A percentile compares a stretch with the other conserved stretches of the same genome.
Conservation (phyloP, 1,139 yeast genomes). For the Sugiyamaella paludigena region DNA sequence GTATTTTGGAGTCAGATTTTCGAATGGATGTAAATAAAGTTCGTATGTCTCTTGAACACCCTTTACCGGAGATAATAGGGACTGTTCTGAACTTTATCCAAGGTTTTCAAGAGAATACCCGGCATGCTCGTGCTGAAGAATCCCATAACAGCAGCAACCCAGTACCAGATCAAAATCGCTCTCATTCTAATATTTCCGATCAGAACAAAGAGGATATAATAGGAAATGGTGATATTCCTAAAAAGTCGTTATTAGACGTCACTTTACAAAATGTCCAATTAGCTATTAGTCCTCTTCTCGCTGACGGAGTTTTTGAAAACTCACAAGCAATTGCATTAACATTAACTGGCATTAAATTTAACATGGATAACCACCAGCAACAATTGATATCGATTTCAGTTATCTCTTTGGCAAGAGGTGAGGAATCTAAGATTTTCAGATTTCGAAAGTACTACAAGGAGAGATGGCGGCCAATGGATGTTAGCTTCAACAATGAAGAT, state of each 20-base stretch:
- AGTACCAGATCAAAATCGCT: too few species aligned
- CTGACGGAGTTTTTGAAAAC: constrained; percentile 18
- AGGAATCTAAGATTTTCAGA: not conserved
- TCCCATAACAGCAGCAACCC: too few species aligned
- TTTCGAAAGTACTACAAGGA: constrained; percentile 1
- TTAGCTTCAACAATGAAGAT: too few species aligned
- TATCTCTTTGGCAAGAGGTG: not conserved
- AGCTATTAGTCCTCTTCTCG: constrained; percentile 13
- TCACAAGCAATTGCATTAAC: not conserved
- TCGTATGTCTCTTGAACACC: constrained; percentile 42
- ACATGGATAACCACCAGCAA: not conserved
- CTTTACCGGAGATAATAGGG: constrained; percentile 36
- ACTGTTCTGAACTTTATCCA: constrained; percentile 28
- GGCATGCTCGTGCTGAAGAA: not conserved
- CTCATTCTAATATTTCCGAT: too few species aligned
- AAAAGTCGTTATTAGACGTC: not conserved
- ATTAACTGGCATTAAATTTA: not conserved
- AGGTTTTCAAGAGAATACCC: constrained; percentile 23
- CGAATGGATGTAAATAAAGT: constrained; percentile 48
- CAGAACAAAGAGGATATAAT: not conserved
- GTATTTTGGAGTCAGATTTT: constrained; percentile 39
- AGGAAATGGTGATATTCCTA: not conserved
- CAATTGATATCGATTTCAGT: constrained; percentile 4
- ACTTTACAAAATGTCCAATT: constrained; percentile 12
- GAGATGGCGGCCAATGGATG: too few species aligned